Evolutionary conservation across 148 eudicot genomes (phyloP).

Genomic region (Cornus suecica): DNA sequence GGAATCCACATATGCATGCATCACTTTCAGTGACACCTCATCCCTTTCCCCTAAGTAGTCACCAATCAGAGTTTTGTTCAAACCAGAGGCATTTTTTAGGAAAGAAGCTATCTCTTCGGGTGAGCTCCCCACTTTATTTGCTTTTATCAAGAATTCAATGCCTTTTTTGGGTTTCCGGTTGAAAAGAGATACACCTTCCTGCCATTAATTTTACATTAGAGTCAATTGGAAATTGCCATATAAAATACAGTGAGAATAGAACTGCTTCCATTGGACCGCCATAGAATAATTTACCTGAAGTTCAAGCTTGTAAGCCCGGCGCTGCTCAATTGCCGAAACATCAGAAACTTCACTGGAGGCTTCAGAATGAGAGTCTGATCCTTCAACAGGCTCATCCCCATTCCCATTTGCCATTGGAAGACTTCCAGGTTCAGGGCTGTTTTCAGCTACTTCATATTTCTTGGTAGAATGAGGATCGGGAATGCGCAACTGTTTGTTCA

Average conservation of each 20-base stretch:
- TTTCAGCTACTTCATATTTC: constrained; percentile 50
- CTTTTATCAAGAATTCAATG: constrained; percentile 89
- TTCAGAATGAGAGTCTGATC: constrained; percentile 79
- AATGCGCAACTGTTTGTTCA: constrained; percentile 84
- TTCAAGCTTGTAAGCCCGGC: constrained; percentile 98
- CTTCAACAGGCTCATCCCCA: constrained; percentile 67
- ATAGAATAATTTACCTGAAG: constrained; percentile 65
- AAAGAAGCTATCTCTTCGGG: constrained; percentile 89
- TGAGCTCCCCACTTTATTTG: constrained; percentile 87
- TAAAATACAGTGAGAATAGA: constrained; percentile 7
- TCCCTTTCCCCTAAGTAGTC: constrained; percentile 99
- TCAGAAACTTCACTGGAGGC: constrained; percentile 83
- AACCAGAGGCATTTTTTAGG: constrained; percentile 80
- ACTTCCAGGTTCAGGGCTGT: constrained; percentile 54
- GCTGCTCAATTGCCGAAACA: constrained; percentile 85
- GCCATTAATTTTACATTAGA: constrained; percentile 53
- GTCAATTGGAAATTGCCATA: constrained; percentile 5
- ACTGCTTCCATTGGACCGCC: constrained; percentile 1
- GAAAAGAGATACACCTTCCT: constrained; percentile 99
- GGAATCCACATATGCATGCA: constrained; percentile 98
- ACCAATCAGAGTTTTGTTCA: constrained; percentile 81
- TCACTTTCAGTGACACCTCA: constrained; percentile 84
- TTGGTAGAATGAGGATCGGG: constrained; percentile 72
- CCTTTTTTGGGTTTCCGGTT: constrained; percentile 96
- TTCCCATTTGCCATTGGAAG: constrained; percentile 63